Percentiles rank a stretch among this genome's conserved stretches.
These are phyloP conservation scores for Sclerotinia nivalis DNA, from an alignment of 2,329 filamentous ascomycete species.

Conservation along the genomic window DNA sequence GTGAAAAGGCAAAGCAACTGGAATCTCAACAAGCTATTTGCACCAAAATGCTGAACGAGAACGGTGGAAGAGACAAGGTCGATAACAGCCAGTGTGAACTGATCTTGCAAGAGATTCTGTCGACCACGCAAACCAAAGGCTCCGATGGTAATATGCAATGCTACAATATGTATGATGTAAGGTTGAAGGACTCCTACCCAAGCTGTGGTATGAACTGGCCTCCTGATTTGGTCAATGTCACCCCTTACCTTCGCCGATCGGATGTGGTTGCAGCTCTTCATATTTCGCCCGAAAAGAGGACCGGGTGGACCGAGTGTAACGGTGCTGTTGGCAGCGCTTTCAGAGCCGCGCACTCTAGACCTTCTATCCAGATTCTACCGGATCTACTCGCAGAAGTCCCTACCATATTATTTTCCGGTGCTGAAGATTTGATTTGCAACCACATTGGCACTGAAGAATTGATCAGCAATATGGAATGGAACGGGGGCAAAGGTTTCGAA, in stretches of 20 bases:
- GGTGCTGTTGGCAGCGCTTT: constrained; percentile 76
- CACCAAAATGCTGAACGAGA: constrained; percentile 57
- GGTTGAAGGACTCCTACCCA: constrained; percentile 75
- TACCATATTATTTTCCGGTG: constrained; percentile 86
- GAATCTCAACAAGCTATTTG: constrained; percentile 72
- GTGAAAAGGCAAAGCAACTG: constrained; percentile 62
- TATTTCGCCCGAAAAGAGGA: constrained; percentile 76
- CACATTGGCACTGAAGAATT: constrained; percentile 90
- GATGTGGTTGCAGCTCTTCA: constrained; percentile 82
- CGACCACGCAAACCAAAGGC: constrained; percentile 58
- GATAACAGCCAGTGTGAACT: constrained; percentile 72
- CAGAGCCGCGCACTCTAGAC: constrained; percentile 66
- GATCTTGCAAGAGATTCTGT: constrained; percentile 73
- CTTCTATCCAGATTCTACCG: constrained; percentile 74
- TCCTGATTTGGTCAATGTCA: constrained; percentile 74
- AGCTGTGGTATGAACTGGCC: constrained; percentile 99
- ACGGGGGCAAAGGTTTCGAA: constrained; percentile 89
- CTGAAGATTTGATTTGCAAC: constrained; percentile 95
- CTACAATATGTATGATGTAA: constrained; percentile 96
- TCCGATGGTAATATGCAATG: constrained; percentile 60
- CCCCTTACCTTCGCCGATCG: constrained; percentile 78
- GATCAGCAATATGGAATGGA: constrained; percentile 90
- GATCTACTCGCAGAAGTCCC: constrained; percentile 75
- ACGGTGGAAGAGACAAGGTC: constrained; percentile 61
- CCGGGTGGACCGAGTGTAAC: constrained; percentile 90